Evolutionary conservation across 768 basidiomycete genomes (phyloP), one percentile per base, ranked within the genome.

Genomic region (Podaxis sp.): DNA sequence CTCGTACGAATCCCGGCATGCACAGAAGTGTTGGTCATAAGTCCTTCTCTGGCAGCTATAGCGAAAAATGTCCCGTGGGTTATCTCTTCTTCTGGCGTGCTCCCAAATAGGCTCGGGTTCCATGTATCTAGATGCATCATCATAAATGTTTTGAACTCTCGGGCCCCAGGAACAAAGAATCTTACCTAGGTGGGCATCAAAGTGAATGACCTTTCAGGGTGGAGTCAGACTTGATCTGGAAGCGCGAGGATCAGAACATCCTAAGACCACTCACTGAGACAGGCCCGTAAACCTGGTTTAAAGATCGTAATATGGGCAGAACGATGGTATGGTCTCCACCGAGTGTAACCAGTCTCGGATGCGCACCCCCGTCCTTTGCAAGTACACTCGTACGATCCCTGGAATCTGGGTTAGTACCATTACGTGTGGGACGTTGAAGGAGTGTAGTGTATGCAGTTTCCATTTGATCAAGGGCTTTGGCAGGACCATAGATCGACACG

Each of bases 41-140:
- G 77, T 2, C 93, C 93, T 68, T 93, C 91, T 67, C 89, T 83
- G 63, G 86, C 87, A 0, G 94, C 94, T 83, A 90, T 90, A 75
- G 92, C 94, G 74, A 95, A 95, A 77, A 94, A 94, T 2, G 91
- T 93, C 12, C 93, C 93, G 63, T 95, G 93, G 64, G 91, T 94
- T 65, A 95, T 86, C 61, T 87, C 87, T 0, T 81, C 79, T 27
- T 87, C 87, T 3, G 88, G 89, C 2, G 89, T 85, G 9, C 88
- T 88, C 24, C 90, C 90, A 68, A 90, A 90, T 9, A 89, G 85
- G 36, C 82, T 77, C 3, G 89, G 88, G 68, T 87, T 89, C 89
- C 89, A 90, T 11, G 88, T 90, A 68, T 90, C 88, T 79, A 63
- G 36, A 6, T 4, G 41, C n/a, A n/a, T 4, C 8, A 47, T 52